Evolutionary conservation across 1,139 yeast genomes (phyloP), one percentile per base, ranked within the genome.

Genomic region (Candida sp.): DNA sequence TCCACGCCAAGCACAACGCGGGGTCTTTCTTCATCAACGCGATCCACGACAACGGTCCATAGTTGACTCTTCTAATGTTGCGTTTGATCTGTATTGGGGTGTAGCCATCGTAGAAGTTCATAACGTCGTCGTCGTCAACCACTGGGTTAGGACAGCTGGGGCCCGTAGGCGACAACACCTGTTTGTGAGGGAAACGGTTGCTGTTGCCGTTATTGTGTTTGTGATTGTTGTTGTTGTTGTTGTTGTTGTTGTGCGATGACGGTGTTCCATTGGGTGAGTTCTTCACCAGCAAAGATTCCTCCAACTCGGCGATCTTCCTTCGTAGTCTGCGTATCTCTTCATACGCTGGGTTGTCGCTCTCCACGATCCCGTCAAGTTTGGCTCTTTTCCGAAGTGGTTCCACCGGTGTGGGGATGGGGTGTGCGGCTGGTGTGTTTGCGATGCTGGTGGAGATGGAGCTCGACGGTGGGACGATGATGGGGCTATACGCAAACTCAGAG

Each of bases 31-130:
- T 74, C 66, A 82, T 67, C 25, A 79, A 49, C 0, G 83, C 70
- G 2, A 77, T 61, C 81, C 83, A 78, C 0, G 83, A 63, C 48
- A 80, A 71, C 0, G 84, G 84, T 0, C 85, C 85, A 60, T 73
- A 75, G 49, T 76, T 77, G 31, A 75, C 65, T 47, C 78, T 61
- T 42, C 78, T 62, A 39, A 56, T 55, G 45, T 69, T 49, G 4
- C n/a, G 74, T 39, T 73, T 69, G 6, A 69, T 61, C 51, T 73
- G 71, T 32, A 80, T 64, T 0, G 84, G 70, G 7, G 75, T 63
- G 53, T 73, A 77, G 5, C 75, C 75, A 32, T 70, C 77, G 58
- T 68, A 78, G 49, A 80, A 75, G 53, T 77, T 72, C 44, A 79
- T 72, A 0, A 66, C 63, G 42, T 68, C 73, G 5, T 61, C 56